Evolutionary conservation across 202 grass and related monocot genomes (phyloP), one percentile per base, ranked within the genome.

Genomic region (Digitaria exilis): DNA sequence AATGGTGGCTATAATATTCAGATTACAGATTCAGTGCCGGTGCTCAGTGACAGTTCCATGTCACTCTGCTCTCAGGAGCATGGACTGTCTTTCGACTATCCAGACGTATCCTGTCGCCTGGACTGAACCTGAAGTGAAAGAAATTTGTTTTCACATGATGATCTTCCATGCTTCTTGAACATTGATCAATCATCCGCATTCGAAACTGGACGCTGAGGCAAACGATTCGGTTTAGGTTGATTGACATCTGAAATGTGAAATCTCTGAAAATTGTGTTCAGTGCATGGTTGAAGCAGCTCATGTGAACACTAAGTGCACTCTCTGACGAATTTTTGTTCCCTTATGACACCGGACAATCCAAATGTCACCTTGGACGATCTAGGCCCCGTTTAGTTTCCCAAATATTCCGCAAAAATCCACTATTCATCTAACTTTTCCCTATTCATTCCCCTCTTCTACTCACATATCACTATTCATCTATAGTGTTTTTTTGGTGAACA

Each of bases 1-100:
- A 30, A 24, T 61, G 61, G 8, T 49, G 69, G 80, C 84, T 66
- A 68, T 29, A 68, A 60, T 82, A 87, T 76, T 88, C 67, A 74
- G 28, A 26, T 79, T 25, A 74, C 21, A 29, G 56, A 60, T 58
- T 73, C 57, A 37, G 65, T 59, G 73, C 26, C 82, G 44, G 19
- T 65, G 56, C 25, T 15, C 70, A 83, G 65, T 63, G 56, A 55
- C 50, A 15, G 62, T 30, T 4, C 61, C 49, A 34, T 48, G 62
- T 21, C 64, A 65, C 58, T 42, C 30, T 80, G 29, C 57, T 74
- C 66, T 67, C 0, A 45, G 59, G 39, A 54, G 57, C 52, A 88
- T 41, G 34, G 37, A 39, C 9, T 39, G 9, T 39, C 37, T 39
- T 7, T 39, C 37, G 37, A 39, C 37, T 39, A 39, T 39, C 37